These are phyloP conservation scores for Mucor plumbeus DNA, from an alignment of 371 early-diverging fungal species.

Conservation along the genomic window DNA sequence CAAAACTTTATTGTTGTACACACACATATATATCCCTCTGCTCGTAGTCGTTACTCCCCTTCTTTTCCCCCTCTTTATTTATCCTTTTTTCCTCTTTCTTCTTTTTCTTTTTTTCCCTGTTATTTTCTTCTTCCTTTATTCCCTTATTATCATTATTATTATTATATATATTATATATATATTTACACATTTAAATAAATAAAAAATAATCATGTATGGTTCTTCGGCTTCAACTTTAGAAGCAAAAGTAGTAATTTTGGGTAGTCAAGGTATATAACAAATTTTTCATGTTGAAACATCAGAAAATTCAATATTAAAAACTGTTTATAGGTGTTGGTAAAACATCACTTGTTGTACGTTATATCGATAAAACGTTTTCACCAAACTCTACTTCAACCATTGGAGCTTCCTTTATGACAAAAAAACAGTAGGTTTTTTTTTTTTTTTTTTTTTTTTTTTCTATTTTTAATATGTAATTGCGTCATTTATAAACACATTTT, in stretches of 20 bases:
- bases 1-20: neutral
- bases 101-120: neutral
- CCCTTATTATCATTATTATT: no score
- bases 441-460: neutral
- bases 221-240: slow-evolving; percentile 61
- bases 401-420: slow-evolving; percentile 83
- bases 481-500: slow-evolving; percentile 6
- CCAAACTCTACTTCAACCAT: slow-evolving; percentile 83
- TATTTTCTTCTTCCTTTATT: neutral
- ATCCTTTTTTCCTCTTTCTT: slow-evolving; percentile 12
- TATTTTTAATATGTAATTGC: neutral
- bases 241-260: slow-evolving; percentile 80
- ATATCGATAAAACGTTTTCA: slow-evolving; percentile 78
- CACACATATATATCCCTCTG: neutral
- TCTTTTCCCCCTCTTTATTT: slow-evolving; percentile 3
- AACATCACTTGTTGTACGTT: slow-evolving; percentile 83
- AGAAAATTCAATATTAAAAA: neutral
- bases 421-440: slow-evolving; percentile 61
- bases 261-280: slow-evolving; percentile 63
- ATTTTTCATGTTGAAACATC: neutral
- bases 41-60: neutral
- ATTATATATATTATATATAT: neutral
- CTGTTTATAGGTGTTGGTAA: slow-evolving; percentile 72
- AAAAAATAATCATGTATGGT: slow-evolving; percentile 23
- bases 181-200: neutral